Evolutionary conservation across 768 basidiomycete genomes (phyloP).

Genomic region (Pisolithus tinctorius): DNA sequence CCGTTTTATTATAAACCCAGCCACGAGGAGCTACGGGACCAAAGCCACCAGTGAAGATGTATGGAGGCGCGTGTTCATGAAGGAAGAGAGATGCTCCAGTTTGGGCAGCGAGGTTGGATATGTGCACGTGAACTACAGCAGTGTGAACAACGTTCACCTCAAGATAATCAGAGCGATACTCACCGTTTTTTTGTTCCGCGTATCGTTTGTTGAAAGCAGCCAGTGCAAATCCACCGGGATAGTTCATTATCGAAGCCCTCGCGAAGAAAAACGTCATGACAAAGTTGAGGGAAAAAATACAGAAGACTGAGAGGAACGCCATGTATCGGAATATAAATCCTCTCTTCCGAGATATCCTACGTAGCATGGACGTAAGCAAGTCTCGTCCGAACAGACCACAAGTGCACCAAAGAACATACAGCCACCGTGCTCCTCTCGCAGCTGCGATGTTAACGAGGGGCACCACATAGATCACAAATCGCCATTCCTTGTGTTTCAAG

Average conservation of each 20-base stretch:
- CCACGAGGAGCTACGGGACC: slow-evolving; percentile 3
- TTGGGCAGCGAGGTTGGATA: slow-evolving; percentile 82
- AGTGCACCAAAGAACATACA: slow-evolving; percentile 42
- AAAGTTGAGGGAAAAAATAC: slow-evolving; percentile 48
- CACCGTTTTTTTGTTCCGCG: slow-evolving; percentile 27
- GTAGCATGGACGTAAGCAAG: neutral
- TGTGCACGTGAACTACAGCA: slow-evolving; percentile 57
- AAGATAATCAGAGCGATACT: neutral
- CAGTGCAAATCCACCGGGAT: slow-evolving; percentile 83
- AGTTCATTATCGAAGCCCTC: slow-evolving; percentile 63
- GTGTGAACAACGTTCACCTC: neutral
- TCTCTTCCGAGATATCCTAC: slow-evolving; percentile 45
- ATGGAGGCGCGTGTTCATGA: slow-evolving; percentile 58
- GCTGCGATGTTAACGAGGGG: slow-evolving; percentile 79
- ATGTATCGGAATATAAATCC: slow-evolving; percentile 40
- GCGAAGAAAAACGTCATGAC: slow-evolving; percentile 46
- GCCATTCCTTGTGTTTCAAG: slow-evolving; percentile 95
- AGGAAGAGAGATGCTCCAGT: slow-evolving; percentile 88
- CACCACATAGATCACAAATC: slow-evolving; percentile 86
- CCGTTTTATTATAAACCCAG: slow-evolving; percentile 84
- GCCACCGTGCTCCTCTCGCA: slow-evolving; percentile 51
- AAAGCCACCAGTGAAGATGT: slow-evolving; percentile 16
- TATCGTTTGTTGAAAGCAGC: slow-evolving; percentile 50
- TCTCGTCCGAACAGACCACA: no score
- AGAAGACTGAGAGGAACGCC: slow-evolving; percentile 37